Percentiles rank a stretch among this genome's conserved stretches.
phyloP scores from a whole-genome alignment of 1,284 basidiomycete species.

The Ceratobasidium sp. region DNA sequence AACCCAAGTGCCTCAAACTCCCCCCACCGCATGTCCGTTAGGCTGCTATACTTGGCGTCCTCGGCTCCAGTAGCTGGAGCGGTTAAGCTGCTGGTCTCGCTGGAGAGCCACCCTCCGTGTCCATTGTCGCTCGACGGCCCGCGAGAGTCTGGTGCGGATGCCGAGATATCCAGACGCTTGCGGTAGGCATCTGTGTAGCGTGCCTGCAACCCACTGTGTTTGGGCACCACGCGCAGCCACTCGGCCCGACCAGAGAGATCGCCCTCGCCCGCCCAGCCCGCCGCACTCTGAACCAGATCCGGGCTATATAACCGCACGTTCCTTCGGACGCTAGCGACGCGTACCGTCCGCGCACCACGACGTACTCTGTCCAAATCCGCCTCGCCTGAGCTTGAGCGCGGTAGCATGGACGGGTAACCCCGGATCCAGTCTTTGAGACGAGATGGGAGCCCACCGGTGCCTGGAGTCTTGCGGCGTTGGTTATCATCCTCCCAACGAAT shows the following conservation, averaged over 20 bases:
- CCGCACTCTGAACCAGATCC: conserved; percentile 79
- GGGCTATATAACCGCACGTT: conserved; percentile 85
- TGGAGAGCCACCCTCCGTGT: not conserved
- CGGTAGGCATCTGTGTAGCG: conserved; percentile 48
- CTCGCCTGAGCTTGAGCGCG: conserved; percentile 51
- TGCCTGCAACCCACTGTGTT: conserved; percentile 32
- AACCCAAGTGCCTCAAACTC: conserved; percentile 88
- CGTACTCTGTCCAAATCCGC: conserved; percentile 63
- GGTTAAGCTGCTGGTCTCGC: conserved; percentile 16
- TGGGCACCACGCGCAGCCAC: conserved; percentile 76
- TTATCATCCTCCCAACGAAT: conserved; percentile 79
- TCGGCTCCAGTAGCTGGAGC: conserved; percentile 40
- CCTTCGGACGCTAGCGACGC: conserved; percentile 77
- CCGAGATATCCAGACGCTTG: conserved; percentile 50
- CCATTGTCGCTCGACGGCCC: conserved; percentile 37
- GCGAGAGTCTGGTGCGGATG: conserved; percentile 31
- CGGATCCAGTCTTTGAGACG: conserved; percentile 88
- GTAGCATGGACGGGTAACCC: conserved; percentile 80
- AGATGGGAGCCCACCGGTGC: conserved; percentile 76
- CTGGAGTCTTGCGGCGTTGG: conserved; percentile 60
- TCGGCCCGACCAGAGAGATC: conserved; percentile 72
- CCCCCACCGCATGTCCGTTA: conserved; percentile 89
- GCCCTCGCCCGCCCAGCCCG: conserved; percentile 72
- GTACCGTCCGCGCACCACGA: conserved; percentile 77
- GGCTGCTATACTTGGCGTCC: conserved; percentile 76